These are phyloP conservation scores for Astrothelium subdiscretum DNA, from an alignment of 495 filamentous ascomycete genomes.

Conservation along the genomic window DNA sequence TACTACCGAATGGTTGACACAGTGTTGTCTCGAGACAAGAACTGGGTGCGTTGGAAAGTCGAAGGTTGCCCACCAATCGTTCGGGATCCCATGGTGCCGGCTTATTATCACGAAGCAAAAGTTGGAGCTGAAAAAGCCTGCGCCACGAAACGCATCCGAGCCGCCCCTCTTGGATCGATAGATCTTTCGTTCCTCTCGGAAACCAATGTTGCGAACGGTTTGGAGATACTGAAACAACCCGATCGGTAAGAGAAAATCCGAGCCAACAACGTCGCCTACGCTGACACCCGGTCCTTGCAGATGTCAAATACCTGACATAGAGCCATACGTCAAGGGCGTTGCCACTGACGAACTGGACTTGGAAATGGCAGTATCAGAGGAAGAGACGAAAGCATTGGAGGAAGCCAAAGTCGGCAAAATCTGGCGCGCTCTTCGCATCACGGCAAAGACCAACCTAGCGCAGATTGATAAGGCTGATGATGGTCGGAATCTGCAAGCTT, in stretches of 20 bases:
- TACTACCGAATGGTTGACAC: slow-evolving; percentile 96
- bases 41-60: slow-evolving; percentile 96
- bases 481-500: slow-evolving; percentile 49
- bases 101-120: slow-evolving; percentile 55
- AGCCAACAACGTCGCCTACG: not conserved
- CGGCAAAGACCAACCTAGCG: slow-evolving; percentile 56
- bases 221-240: slow-evolving; percentile 48
- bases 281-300: slow-evolving; percentile 18
- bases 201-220: slow-evolving; percentile 36
- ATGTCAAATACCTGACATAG: slow-evolving; percentile 40
- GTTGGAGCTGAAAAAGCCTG: slow-evolving; percentile 50
- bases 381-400: slow-evolving; percentile 52
- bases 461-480: slow-evolving; percentile 80
- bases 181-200: slow-evolving; percentile 68
- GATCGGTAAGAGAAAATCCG: slow-evolving; percentile 34
- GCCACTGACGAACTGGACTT: slow-evolving; percentile 67
- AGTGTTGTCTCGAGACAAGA: slow-evolving; percentile 86
- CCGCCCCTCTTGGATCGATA: slow-evolving; percentile 57
- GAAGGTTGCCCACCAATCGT: slow-evolving; percentile 85
- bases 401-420: slow-evolving; percentile 71
- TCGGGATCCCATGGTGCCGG: slow-evolving; percentile 51
- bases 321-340: slow-evolving; percentile 44
- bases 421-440: slow-evolving; percentile 77
- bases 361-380: slow-evolving; percentile 60
- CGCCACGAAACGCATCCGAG: slow-evolving; percentile 51